These are phyloP conservation scores for Rutstroemia sp. DNA, from an alignment of 2,329 filamentous ascomycete genomes.

Conservation along the genomic window DNA sequence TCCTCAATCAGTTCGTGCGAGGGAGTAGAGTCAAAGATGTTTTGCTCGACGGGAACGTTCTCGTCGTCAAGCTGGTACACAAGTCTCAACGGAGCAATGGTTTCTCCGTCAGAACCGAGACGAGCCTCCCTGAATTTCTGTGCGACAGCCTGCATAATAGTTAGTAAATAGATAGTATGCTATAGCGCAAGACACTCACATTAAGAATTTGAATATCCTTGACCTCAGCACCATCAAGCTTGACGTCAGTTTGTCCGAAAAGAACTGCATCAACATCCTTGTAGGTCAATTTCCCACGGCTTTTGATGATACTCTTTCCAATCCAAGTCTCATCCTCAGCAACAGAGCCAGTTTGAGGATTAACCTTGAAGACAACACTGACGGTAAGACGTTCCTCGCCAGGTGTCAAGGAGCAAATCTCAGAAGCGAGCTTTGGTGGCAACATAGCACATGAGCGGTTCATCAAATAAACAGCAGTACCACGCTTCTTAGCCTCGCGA, in stretches of 20 bases:
- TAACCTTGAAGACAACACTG: slow-evolving; percentile 88
- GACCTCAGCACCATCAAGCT: slow-evolving; percentile 57
- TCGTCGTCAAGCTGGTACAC: slow-evolving; percentile 95
- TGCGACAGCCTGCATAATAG: slow-evolving; percentile 53
- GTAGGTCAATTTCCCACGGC: slow-evolving; percentile 75
- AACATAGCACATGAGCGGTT: slow-evolving; percentile 80
- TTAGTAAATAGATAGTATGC: slow-evolving; percentile 19
- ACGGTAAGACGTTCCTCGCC: slow-evolving; percentile 86
- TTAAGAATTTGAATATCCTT: slow-evolving; percentile 78
- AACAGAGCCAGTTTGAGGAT: slow-evolving; percentile 69
- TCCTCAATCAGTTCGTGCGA: slow-evolving; percentile 94
- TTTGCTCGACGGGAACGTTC: slow-evolving; percentile 93
- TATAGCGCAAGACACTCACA: slow-evolving; percentile 35
- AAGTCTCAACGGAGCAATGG: slow-evolving; percentile 78
- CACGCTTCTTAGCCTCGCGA: slow-evolving; percentile 94
- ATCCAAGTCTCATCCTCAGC: slow-evolving; percentile 87
- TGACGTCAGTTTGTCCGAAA: slow-evolving; percentile 51
- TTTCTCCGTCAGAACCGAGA: slow-evolving; percentile 70
- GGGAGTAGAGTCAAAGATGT: slow-evolving; percentile 86
- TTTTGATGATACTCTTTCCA: slow-evolving; percentile 90
- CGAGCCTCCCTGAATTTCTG: slow-evolving; percentile 87
- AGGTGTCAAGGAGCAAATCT: slow-evolving; percentile 80
- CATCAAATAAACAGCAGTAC: slow-evolving; percentile 90
- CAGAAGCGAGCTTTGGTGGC: slow-evolving; percentile 74
- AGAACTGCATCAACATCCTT: slow-evolving; percentile 80